Evolutionary conservation across 805 yeast genomes (phyloP).

Genomic region (Barnettozyma populi): DNA sequence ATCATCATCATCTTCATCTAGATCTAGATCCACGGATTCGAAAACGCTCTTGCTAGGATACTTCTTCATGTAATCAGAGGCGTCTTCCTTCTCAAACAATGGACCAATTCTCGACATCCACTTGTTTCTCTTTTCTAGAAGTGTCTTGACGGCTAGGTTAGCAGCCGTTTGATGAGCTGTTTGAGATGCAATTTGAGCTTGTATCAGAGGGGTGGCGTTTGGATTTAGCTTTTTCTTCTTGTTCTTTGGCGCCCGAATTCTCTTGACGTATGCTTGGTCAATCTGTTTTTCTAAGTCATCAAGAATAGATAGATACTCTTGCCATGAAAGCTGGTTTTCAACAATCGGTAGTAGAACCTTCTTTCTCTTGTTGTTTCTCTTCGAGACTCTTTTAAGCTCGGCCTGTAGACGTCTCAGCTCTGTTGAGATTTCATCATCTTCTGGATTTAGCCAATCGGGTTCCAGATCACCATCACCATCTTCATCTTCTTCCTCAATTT

Average conservation of each 20-base stretch:
- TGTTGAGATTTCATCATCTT: constrained; percentile 90
- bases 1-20: constrained; percentile 26
- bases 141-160: constrained; percentile 68
- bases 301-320: constrained; percentile 81
- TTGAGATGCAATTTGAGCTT: constrained; percentile 25
- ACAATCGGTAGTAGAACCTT: constrained; percentile 61
- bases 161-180: constrained; percentile 61
- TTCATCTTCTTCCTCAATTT: constrained; percentile 13
- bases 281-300: constrained; percentile 96
- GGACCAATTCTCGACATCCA: constrained; percentile 93
- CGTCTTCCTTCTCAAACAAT: constrained; percentile 46
- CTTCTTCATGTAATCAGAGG: constrained; percentile 19
- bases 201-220: constrained; percentile 29
- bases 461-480: constrained; percentile 25
- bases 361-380: constrained; percentile 63
- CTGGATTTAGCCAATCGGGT: constrained; percentile 67
- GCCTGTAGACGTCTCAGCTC: constrained; percentile 73
- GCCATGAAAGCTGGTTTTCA: constrained; percentile 90
- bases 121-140: constrained; percentile 78
- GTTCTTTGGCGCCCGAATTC: constrained; percentile 65
- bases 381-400: constrained; percentile 55
- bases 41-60: constrained; percentile 21
- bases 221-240: constrained; percentile 32
- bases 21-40: constrained; percentile 22
- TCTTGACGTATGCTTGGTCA: constrained; percentile 84